A percentile compares a stretch with the other conserved stretches of the same genome.
phyloP scores from a whole-genome alignment of 208 protist genomes.

The Trypanosoma grayi region DNA sequence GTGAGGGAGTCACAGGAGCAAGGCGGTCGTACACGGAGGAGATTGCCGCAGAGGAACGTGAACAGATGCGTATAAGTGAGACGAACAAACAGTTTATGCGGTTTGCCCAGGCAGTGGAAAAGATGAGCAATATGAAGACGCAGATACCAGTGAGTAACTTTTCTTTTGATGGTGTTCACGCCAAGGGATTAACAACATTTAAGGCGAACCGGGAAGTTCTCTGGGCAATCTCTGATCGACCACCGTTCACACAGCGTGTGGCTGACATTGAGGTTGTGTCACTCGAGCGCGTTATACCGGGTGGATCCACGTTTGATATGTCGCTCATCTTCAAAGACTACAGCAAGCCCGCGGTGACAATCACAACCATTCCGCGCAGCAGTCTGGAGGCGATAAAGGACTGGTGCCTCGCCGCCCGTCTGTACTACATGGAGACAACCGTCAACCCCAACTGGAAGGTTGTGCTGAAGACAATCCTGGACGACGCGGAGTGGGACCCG shows the following conservation, averaged over 20 bases:
- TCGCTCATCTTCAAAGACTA: constrained; percentile 98
- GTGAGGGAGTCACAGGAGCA: constrained; percentile 56
- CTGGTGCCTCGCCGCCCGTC: constrained; percentile 66
- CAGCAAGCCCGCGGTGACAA: constrained; percentile 60
- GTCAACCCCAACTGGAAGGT: constrained; percentile 81
- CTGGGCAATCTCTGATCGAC: constrained; percentile 83
- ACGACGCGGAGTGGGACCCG: constrained; percentile 84
- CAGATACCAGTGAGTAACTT: constrained; percentile 82
- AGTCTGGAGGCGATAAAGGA: constrained; percentile 74
- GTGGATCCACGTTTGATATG: constrained; percentile 95
- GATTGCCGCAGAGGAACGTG: constrained; percentile 72
- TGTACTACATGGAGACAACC: constrained; percentile 85
- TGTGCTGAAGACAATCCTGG: constrained; percentile 82
- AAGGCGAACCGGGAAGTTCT: constrained; percentile 76
- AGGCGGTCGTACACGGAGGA: constrained; percentile 74
- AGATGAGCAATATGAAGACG: constrained; percentile 65
- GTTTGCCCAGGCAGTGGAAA: constrained; percentile 71
- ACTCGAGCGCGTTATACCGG: constrained; percentile 92
- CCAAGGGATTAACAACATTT: constrained; percentile 73
- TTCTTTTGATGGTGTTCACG: constrained; percentile 81
- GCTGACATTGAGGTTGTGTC: constrained; percentile 94
- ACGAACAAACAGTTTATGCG: constrained; percentile 86
- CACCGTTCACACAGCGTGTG: constrained; percentile 93
- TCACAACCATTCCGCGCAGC: constrained; percentile 55
- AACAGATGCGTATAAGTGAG: constrained; percentile 58